Evolutionary conservation across 116 monocot species (phyloP), one percentile per base, ranked within the genome.

Genomic region (Posidonia oceanica): DNA sequence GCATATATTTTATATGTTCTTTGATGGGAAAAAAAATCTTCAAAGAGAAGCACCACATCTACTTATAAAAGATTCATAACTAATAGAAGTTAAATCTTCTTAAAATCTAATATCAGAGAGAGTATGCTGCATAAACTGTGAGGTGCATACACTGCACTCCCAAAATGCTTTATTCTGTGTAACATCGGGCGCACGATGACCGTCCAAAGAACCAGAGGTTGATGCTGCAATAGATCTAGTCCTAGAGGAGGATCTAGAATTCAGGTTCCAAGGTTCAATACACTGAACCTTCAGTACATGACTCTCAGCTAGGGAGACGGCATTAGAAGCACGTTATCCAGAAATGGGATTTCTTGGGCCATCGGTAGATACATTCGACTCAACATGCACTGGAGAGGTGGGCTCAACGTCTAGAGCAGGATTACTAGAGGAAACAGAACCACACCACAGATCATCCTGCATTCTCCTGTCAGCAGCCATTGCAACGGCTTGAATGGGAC

Each of bases 391-490:
- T 14, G 42, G 71, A 29, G 16, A 58, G 18, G 63, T 39, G 41
- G 42, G 15, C 53, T 63, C 64, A 77, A 70, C 76, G 10, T 83
- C 70, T 29, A 73, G 14, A 68, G 14, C 44, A 23, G 16, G 21
- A 44, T 21, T 21, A 23, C 13, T 51, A 12, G 58, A 58, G 36
- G 55, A 59, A 91, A 15, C 68, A 59, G 90, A 90, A 71, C 78
- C 96, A 81, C 91, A 96, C 91, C 91, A 91, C 59, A 87, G 54
- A 59, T 96, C 91, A 85, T 91, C 96, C 12, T 82, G 81, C 78
- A 89, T 79, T 68, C 96, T 88, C 78, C 96, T 86, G 63, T 96
- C 96, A 14, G 96, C 96, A 54, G 96, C 96, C 89, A 96, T 96
- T 48, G 89, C 96, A 65, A 89, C 86, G 72, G 91, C 91, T 79